A percentile compares a stretch with the other conserved stretches of the same genome.
phyloP scores from a whole-genome alignment of 352 stramenopile species.

The Globisporangium nagaii region DNA sequence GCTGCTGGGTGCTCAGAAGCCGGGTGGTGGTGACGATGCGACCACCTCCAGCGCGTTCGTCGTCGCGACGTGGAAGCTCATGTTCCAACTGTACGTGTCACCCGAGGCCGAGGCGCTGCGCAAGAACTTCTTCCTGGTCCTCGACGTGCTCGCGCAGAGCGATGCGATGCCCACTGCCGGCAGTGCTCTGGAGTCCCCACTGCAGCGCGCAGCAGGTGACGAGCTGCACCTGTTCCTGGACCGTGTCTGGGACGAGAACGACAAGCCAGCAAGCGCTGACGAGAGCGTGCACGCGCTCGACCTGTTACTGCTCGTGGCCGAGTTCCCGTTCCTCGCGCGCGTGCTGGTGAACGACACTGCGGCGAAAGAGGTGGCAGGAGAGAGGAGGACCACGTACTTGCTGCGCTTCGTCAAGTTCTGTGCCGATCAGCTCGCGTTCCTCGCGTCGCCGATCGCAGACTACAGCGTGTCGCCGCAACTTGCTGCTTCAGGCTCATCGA shows the following conservation, averaged over 20 bases:
- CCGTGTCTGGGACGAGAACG: slow-evolving; percentile 16
- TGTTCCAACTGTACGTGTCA: slow-evolving; percentile 58
- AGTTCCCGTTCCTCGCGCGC: slow-evolving; percentile 50
- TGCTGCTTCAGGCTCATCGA: background rate
- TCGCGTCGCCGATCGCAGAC: slow-evolving; percentile 42
- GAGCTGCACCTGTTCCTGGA: slow-evolving; percentile 39
- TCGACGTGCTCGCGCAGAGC: slow-evolving; percentile 36
- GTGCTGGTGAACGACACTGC: slow-evolving; percentile 23
- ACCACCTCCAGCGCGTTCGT: slow-evolving; percentile 15
- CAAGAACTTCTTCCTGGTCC: slow-evolving; percentile 66
- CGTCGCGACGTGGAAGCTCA: slow-evolving; percentile 37
- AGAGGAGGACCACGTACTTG: slow-evolving; percentile 20
- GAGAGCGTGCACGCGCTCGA: slow-evolving; percentile 37
- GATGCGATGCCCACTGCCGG: slow-evolving; percentile 1
- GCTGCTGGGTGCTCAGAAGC: background rate
- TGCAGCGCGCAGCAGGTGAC: slow-evolving; percentile 21
- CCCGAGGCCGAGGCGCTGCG: slow-evolving; percentile 27
- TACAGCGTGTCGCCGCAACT: slow-evolving; percentile 19
- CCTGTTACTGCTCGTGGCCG: slow-evolving; percentile 49
- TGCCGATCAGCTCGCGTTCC: slow-evolving; percentile 43
- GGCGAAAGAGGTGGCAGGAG: slow-evolving; percentile 8
- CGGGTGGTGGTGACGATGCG: slow-evolving; percentile 1
- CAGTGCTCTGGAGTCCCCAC: background rate
- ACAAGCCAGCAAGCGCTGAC: slow-evolving; percentile 11
- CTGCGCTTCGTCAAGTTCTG: slow-evolving; percentile 46